Conservation (phyloP, 164 flowering plant genomes). For the Cinnamomum chago region DNA sequence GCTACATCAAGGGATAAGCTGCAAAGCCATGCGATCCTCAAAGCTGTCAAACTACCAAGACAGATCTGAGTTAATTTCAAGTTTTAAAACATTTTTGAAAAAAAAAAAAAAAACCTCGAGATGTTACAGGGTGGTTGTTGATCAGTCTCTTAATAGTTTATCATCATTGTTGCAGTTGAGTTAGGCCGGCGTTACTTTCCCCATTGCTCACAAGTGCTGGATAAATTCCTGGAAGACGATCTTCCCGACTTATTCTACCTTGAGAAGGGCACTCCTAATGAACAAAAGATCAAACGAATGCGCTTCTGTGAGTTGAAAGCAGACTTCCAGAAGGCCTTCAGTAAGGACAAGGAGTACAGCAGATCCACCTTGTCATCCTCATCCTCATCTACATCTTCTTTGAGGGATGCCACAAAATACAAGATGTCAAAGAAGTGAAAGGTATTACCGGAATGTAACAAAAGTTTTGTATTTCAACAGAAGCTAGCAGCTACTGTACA, state of each 20-base stretch:
- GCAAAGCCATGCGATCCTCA: no score
- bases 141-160: not conserved
- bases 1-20: no score
- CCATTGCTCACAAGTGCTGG: conserved; percentile 55
- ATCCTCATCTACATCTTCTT: conserved; percentile 26
- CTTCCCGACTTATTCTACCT: conserved; percentile 39
- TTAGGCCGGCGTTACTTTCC: conserved; percentile 58
- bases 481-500: not conserved
- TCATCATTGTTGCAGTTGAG: conserved; percentile 39
- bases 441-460: not conserved
- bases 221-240: conserved; percentile 65
- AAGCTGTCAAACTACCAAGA: no score
- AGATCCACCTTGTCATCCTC: conserved; percentile 33
- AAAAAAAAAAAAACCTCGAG: no score
- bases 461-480: not conserved
- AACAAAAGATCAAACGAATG: conserved; percentile 40
- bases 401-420: conserved; percentile 1
- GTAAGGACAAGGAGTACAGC: conserved; percentile 47
- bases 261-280: conserved; percentile 51
- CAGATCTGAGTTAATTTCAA: no score
- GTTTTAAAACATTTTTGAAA: no score
- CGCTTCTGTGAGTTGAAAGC: conserved; percentile 58
- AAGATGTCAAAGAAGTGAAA: not conserved
- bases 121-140: no score
- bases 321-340: conserved; percentile 52